Conservation (phyloP, 768 basidiomycete species). For the Mycena rebaudengoi region DNA sequence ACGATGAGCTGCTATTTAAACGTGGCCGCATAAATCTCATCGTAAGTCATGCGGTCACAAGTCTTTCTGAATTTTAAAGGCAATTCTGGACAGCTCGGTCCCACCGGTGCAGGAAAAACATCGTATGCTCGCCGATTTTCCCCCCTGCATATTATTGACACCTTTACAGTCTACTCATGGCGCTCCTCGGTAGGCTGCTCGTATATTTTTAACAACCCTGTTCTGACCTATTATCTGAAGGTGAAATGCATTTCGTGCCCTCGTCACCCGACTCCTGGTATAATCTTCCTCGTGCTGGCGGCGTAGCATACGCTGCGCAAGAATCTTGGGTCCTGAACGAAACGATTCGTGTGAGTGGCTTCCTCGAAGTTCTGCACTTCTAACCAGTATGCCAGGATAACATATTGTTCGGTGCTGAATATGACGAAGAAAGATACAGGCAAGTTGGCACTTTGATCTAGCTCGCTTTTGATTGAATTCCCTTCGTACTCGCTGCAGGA, state of each 20-base stretch:
- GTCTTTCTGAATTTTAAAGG: too few relatives aligned
- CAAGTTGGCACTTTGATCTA: too few relatives aligned
- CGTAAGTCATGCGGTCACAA: too few relatives aligned
- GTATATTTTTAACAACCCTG: slow-evolving; percentile 14
- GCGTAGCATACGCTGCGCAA: slow-evolving; percentile 84
- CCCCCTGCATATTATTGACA: too few relatives aligned
- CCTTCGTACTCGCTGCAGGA: slow-evolving; percentile 81
- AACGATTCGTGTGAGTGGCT: slow-evolving; percentile 79
- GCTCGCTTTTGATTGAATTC: too few relatives aligned
- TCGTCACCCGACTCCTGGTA: slow-evolving; percentile 65
- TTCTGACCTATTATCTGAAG: slow-evolving; percentile 27
- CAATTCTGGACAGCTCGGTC: too few relatives aligned
- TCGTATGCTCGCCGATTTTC: too few relatives aligned
- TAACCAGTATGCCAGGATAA: too few relatives aligned
- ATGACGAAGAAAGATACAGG: too few relatives aligned
- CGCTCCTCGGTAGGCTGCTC: slow-evolving; percentile 52
- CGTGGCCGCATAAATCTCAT: slow-evolving; percentile 63
- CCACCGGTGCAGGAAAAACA: slow-evolving; percentile 70
- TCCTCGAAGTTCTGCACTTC: too few relatives aligned
- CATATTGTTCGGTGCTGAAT: slow-evolving; percentile 77
- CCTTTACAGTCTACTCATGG: slow-evolving; percentile 74
- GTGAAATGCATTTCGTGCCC: slow-evolving; percentile 73
- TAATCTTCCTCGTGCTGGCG: slow-evolving; percentile 72
- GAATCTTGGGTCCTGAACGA: slow-evolving; percentile 88
- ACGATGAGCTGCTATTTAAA: slow-evolving; percentile 64